Evolutionary conservation across 73 alveolate species (phyloP), one percentile per base, ranked within the genome.

Genomic region (Paramecium sexaurelia): DNA sequence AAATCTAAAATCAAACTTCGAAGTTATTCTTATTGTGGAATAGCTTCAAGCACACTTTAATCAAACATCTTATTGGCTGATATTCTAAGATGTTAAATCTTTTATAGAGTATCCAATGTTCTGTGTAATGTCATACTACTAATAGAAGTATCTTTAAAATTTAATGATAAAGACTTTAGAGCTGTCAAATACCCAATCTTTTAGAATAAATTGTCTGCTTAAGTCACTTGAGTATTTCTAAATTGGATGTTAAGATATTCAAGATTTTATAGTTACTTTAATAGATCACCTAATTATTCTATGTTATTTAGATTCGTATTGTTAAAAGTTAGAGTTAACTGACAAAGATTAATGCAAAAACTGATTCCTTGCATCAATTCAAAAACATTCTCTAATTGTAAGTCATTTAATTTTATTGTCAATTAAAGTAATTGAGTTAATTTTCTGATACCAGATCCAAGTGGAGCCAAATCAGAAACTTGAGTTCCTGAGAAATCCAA

Each of bases 181-280:
- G 75, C 75, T 24, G 75, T 56, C 75, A 56, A 56, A 19, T 56
- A 56, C 4, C 75, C 75, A 24, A 56, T 56, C n/a, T 61, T 24
- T 26, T 61, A 32, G 20, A 22, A 32, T 10, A 61, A 13, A 61
- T 61, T 61, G 8, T 61, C 83, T 22, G 83, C 83, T 20, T 51
- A 17, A 17, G 27, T 51, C 29, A 51, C 67, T 51, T 6, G 9
- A 5, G 83, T 61, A 3, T 26, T 29, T 4, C 26, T 22, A 32
- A 61, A 61, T 61, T 61, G 47, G 7, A 61, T 29, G 9, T 61
- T 61, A 11, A 61, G 43, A 29, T 61, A 61, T 61, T 61, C 83
- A 3, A 61, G 41, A 26, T 61, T 61, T 26, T 61, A 29, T 22
- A 61, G 13, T 8, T 61, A 19, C 26, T 61, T 61, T 29, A 61